These are phyloP conservation scores for Phytopythium vexans DNA, from an alignment of 352 stramenopile species.

Conservation along the genomic window DNA sequence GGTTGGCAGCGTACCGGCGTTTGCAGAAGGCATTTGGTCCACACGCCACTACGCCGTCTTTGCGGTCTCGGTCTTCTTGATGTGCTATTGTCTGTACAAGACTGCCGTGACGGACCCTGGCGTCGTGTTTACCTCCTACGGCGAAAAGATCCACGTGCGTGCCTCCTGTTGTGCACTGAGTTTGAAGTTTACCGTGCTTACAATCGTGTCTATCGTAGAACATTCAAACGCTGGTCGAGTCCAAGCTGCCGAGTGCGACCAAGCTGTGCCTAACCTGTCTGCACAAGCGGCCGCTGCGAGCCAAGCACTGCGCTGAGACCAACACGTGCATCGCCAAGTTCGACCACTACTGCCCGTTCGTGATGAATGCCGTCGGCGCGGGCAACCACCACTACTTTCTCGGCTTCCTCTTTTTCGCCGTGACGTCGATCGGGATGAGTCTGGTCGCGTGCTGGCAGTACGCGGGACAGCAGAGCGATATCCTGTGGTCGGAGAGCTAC, in stretches of 20 bases:
- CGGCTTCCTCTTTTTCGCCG: constrained; percentile 84
- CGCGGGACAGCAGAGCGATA: constrained; percentile 8
- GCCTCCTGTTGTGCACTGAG: background rate
- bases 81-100: constrained; percentile 54
- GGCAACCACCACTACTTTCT: constrained; percentile 95
- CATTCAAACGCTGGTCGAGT: constrained; percentile 66
- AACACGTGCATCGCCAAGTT: constrained; percentile 81
- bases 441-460: constrained; percentile 47
- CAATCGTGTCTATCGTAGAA: constrained; percentile 27
- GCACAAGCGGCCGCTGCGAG: constrained; percentile 67
- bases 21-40: constrained; percentile 25
- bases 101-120: constrained; percentile 52
- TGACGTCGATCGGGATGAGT: constrained; percentile 49
- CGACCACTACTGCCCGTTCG: constrained; percentile 85
- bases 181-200: constrained; percentile 2
- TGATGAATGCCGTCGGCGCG: constrained; percentile 93
- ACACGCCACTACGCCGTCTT: constrained; percentile 20
- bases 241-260: constrained; percentile 63
- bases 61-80: constrained; percentile 23
- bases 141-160: constrained; percentile 54
- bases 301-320: constrained; percentile 76
- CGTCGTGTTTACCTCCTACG: constrained; percentile 61
- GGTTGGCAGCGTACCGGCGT: constrained; percentile 37
- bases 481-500: constrained; percentile 17
- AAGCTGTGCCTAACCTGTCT: constrained; percentile 81